Percentiles rank a stretch among this genome's conserved stretches.
phyloP scores from a whole-genome alignment of 2,329 filamentous ascomycete species.

The Colletotrichum paranaense region DNA sequence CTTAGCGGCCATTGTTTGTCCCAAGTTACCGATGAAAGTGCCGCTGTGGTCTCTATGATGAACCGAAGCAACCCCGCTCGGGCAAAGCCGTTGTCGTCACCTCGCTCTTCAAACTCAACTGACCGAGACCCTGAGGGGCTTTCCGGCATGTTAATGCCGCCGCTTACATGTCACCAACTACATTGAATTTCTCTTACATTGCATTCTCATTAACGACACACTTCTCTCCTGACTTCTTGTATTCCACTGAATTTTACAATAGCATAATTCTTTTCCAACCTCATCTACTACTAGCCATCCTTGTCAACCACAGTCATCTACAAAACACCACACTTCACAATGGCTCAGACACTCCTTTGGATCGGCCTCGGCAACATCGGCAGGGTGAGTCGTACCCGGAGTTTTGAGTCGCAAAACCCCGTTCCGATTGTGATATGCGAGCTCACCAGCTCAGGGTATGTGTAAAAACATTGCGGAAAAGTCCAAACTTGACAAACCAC shows the following conservation, averaged over 20 bases:
- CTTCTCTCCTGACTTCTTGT: background rate
- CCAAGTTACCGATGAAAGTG: background rate
- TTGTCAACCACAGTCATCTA: too few species aligned
- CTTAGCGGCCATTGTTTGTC: too few species aligned
- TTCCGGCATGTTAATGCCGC: slow-evolving; percentile 7
- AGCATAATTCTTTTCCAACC: background rate
- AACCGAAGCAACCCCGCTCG: slow-evolving; percentile 3
- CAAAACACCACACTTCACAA: slow-evolving; percentile 40
- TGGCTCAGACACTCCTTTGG: slow-evolving; percentile 76
- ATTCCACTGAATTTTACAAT: background rate
- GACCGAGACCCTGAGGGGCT: background rate
- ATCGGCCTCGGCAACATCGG: slow-evolving; percentile 92
- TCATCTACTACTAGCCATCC: background rate
- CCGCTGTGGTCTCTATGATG: background rate
- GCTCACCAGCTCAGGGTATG: slow-evolving; percentile 72
- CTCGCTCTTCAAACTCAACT: background rate
- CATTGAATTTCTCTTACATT: background rate
- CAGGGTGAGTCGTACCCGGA: slow-evolving; percentile 63
- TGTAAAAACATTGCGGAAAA: slow-evolving; percentile 85
- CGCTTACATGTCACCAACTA: slow-evolving; percentile 5
- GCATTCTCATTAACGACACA: background rate
- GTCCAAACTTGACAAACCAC: slow-evolving; percentile 74
- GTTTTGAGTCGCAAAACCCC: slow-evolving; percentile 11
- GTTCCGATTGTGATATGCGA: slow-evolving; percentile 33
- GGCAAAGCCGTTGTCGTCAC: slow-evolving; percentile 1